Conservation (phyloP, 768 basidiomycete genomes). For the Mycena filopes region DNA sequence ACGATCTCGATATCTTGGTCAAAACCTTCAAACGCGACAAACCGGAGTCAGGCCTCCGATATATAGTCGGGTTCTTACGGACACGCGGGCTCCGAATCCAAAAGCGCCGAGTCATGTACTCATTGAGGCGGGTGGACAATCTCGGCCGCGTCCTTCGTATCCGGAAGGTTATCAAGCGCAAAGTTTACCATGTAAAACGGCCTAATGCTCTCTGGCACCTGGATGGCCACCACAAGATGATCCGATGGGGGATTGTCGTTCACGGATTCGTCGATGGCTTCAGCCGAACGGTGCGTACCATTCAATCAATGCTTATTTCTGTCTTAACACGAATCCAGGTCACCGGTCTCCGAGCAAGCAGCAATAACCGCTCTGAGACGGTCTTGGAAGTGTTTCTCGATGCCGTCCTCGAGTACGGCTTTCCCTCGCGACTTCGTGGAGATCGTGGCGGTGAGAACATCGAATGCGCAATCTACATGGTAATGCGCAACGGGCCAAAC, state of each 20-base stretch:
- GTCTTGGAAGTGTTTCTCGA: slow-evolving; percentile 21
- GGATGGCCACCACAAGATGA: slow-evolving; percentile 42
- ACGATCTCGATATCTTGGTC: neutral
- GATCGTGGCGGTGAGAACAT: slow-evolving; percentile 43
- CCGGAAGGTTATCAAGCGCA: slow-evolving; percentile 22
- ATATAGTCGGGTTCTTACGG: slow-evolving; percentile 36
- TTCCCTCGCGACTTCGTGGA: slow-evolving; percentile 36
- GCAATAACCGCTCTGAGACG: slow-evolving; percentile 20
- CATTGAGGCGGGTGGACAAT: slow-evolving; percentile 35
- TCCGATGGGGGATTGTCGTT: slow-evolving; percentile 40
- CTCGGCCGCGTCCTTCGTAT: slow-evolving; percentile 31
- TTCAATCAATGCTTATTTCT: neutral
- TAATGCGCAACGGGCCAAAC: slow-evolving; percentile 34
- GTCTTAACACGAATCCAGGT: slow-evolving; percentile 12
- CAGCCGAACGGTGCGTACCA: slow-evolving; percentile 38
- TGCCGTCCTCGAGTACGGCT: neutral
- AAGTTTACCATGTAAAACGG: slow-evolving; percentile 29
- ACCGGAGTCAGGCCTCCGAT: slow-evolving; percentile 40
- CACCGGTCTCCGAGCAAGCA: slow-evolving; percentile 23
- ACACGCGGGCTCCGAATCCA: slow-evolving; percentile 36
- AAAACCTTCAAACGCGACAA: slow-evolving; percentile 21
- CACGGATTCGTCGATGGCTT: slow-evolving; percentile 45
- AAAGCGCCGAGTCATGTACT: slow-evolving; percentile 17
- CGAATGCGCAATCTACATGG: slow-evolving; percentile 40
- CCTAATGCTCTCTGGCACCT: slow-evolving; percentile 39